phyloP scores from a whole-genome alignment of 345 rosid species.

The Odontarrhena argentea region DNA sequence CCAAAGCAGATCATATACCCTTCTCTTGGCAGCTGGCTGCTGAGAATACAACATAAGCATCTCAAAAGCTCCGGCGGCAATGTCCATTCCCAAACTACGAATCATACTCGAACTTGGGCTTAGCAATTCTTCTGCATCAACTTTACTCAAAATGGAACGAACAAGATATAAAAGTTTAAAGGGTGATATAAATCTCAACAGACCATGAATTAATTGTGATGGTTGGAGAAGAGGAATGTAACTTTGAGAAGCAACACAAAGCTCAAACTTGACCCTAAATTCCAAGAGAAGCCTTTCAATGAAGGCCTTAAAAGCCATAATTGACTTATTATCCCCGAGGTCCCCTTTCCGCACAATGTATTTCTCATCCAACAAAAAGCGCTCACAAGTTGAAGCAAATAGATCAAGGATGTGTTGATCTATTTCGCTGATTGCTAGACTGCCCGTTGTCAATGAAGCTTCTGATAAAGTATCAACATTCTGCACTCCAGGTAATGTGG shows the following conservation, averaged over 20 bases:
- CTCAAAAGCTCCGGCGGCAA: constrained; percentile 72
- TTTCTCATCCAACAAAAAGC: constrained; percentile 48
- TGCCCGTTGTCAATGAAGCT: constrained; percentile 46
- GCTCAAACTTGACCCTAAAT: constrained; percentile 50
- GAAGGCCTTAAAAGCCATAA: constrained; percentile 51
- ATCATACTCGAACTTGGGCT: constrained; percentile 37
- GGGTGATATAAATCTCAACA: constrained; percentile 67
- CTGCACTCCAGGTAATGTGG: constrained; percentile 41
- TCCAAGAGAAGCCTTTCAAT: constrained; percentile 49
- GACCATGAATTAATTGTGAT: constrained; percentile 56
- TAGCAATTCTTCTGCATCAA: constrained; percentile 39
- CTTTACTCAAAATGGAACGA: constrained; percentile 56
- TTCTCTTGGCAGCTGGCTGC: constrained; percentile 49
- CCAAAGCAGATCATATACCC: constrained; percentile 58
- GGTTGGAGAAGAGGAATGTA: constrained; percentile 53
- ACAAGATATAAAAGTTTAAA: constrained; percentile 64
- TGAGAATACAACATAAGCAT: constrained; percentile 54
- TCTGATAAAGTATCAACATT: constrained; percentile 45
- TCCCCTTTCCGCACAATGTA: constrained; percentile 35
- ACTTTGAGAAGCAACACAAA: constrained; percentile 52
- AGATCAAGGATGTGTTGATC: constrained; percentile 63
- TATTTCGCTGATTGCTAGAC: constrained; percentile 50
- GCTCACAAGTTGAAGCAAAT: constrained; percentile 54
- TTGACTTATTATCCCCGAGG: constrained; percentile 38
- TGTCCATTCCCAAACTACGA: constrained; percentile 59